Percentiles rank a stretch among this genome's conserved stretches.
Conservation (phyloP, 768 basidiomycete species). For the Coprinopsis strossmayeri region DNA sequence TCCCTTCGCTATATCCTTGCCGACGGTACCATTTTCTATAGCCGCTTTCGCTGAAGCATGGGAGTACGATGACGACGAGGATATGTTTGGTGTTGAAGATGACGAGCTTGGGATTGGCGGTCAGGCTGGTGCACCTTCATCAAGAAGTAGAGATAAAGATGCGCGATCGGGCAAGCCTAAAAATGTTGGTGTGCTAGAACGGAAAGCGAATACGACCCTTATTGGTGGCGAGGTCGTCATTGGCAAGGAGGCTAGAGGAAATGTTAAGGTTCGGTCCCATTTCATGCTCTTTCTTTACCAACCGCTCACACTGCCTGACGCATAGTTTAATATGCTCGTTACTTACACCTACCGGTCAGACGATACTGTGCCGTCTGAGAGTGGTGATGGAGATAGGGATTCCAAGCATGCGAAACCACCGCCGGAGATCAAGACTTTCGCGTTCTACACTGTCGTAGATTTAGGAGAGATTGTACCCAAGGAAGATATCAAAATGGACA, state of each 20-base stretch:
- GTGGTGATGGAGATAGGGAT: constrained; percentile 39
- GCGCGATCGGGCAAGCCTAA: constrained; percentile 43
- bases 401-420: constrained; percentile 34
- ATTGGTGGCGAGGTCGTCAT: constrained; percentile 88
- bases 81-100: constrained; percentile 59
- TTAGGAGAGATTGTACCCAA: constrained; percentile 65
- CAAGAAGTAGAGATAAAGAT: constrained; percentile 39
- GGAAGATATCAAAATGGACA: constrained; percentile 36
- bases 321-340: constrained; percentile 89
- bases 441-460: constrained; percentile 82
- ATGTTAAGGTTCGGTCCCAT: constrained; percentile 58
- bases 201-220: constrained; percentile 82
- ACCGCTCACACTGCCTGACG: constrained; percentile 7
- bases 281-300: not conserved
- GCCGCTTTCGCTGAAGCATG: constrained; percentile 93
- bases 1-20: constrained; percentile 77
- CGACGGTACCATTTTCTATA: constrained; percentile 71
- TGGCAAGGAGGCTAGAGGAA: constrained; percentile 69
- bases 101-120: constrained; percentile 24
- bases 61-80: constrained; percentile 97
- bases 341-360: constrained; percentile 93
- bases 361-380: constrained; percentile 64
- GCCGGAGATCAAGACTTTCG: constrained; percentile 81
- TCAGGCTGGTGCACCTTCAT: constrained; percentile 37
- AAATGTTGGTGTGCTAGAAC: constrained; percentile 79